phyloP scores from a whole-genome alignment of 2,329 filamentous ascomycete species.

The Fusarium camptoceras region DNA sequence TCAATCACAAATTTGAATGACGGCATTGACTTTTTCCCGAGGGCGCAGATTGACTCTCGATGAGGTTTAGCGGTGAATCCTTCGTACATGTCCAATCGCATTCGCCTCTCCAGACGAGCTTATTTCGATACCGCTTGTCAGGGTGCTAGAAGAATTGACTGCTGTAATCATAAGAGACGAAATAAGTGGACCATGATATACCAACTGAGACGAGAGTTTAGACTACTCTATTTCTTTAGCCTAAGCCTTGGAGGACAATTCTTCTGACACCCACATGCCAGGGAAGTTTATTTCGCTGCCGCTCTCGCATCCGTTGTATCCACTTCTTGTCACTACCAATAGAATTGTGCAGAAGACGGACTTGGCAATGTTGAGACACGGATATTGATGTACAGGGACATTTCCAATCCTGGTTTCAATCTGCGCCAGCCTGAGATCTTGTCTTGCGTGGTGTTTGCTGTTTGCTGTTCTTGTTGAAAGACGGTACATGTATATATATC shows the following conservation, averaged over 20 bases:
- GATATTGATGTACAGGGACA: neutral
- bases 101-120: neutral
- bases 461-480: neutral
- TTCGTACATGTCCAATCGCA: conserved; percentile 8
- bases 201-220: too few species aligned
- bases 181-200: too few species aligned
- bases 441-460: neutral
- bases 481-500: neutral
- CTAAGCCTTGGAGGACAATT: too few species aligned
- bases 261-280: too few species aligned
- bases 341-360: neutral
- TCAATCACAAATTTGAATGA: conserved; percentile 7
- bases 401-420: neutral
- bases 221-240: too few species aligned
- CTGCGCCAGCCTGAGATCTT: neutral
- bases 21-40: conserved; percentile 24
- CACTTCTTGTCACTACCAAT: neutral
- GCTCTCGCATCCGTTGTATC: neutral
- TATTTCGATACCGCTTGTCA: neutral
- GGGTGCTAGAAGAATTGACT: too few species aligned
- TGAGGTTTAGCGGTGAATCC: conserved; percentile 10
- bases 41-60: conserved; percentile 30
- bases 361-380: neutral
- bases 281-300: neutral
- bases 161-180: too few species aligned